phyloP scores from a whole-genome alignment of 495 filamentous ascomycete genomes.

The Neurospora sp. region DNA sequence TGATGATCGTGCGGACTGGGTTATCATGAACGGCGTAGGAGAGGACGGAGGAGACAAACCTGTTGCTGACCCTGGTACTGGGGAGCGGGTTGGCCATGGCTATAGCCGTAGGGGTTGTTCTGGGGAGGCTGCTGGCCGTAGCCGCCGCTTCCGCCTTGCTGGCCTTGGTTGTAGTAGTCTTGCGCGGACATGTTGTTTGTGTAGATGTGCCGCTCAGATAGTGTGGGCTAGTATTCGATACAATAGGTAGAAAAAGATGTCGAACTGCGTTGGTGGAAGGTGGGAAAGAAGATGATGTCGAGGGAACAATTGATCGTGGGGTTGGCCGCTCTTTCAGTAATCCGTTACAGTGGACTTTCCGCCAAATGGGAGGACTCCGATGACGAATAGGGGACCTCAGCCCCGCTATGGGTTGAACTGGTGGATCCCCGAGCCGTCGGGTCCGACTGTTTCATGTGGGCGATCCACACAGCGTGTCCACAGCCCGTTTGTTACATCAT shows the following conservation, averaged over 20 bases:
- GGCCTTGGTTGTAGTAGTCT: slow-evolving; percentile 1
- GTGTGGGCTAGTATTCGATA: background rate
- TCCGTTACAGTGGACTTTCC: background rate
- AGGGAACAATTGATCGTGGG: background rate
- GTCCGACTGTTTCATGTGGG: background rate
- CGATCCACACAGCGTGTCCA: background rate
- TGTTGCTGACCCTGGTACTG: background rate
- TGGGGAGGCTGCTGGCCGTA: background rate
- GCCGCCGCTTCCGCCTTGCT: background rate
- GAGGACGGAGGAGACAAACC: background rate
- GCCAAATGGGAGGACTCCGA: background rate
- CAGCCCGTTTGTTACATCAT: background rate
- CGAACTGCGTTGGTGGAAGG: background rate
- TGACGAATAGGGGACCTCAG: background rate
- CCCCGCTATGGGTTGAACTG: background rate
- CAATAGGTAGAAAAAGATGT: background rate
- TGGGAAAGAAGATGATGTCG: background rate
- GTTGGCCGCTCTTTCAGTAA: background rate
- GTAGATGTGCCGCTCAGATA: background rate
- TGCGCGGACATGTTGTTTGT: background rate
- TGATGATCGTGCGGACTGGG: background rate
- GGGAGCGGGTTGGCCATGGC: background rate
- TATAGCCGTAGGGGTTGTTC: background rate
- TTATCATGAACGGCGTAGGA: background rate
- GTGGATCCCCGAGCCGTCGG: background rate